Evolutionary conservation across 345 rosid genomes (phyloP).

Genomic region (Moricandia moricandioides): DNA sequence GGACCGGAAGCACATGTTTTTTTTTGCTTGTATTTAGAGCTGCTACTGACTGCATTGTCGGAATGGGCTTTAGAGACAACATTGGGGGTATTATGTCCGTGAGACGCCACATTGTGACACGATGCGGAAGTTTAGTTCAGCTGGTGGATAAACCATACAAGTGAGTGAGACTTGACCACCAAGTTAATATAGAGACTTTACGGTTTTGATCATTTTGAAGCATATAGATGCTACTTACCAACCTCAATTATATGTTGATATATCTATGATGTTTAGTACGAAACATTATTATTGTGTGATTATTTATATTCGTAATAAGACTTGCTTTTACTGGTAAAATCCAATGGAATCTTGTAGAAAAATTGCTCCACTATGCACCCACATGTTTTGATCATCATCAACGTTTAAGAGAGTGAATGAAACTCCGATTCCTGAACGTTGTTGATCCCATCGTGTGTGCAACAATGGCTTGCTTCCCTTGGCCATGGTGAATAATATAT

Average conservation of each 20-base stretch:
- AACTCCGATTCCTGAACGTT: too few relatives aligned
- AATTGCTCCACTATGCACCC: too few relatives aligned
- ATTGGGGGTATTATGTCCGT: constrained; percentile 77
- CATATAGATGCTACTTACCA: not conserved
- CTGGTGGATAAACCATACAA: constrained; percentile 19
- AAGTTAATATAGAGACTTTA: too few relatives aligned
- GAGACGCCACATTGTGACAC: constrained; percentile 86
- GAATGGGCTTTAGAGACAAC: constrained; percentile 72
- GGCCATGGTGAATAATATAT: too few relatives aligned
- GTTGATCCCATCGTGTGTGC: too few relatives aligned
- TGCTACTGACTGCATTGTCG: constrained; percentile 87
- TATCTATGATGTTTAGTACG: constrained; percentile 6
- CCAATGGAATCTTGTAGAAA: too few relatives aligned
- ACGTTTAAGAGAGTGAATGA: too few relatives aligned
- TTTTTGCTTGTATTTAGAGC: constrained; percentile 44
- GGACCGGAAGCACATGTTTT: constrained; percentile 60
- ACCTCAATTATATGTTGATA: constrained; percentile 16
- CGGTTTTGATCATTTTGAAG: too few relatives aligned
- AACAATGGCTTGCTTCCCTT: too few relatives aligned
- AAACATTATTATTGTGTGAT: not conserved
- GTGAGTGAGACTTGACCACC: constrained; percentile 7
- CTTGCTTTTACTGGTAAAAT: too few relatives aligned
- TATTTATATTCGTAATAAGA: too few relatives aligned
- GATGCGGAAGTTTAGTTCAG: constrained; percentile 56
- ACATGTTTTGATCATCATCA: too few relatives aligned